Conservation (phyloP, 257 asterid genomes). For the Perilla frutescens region DNA sequence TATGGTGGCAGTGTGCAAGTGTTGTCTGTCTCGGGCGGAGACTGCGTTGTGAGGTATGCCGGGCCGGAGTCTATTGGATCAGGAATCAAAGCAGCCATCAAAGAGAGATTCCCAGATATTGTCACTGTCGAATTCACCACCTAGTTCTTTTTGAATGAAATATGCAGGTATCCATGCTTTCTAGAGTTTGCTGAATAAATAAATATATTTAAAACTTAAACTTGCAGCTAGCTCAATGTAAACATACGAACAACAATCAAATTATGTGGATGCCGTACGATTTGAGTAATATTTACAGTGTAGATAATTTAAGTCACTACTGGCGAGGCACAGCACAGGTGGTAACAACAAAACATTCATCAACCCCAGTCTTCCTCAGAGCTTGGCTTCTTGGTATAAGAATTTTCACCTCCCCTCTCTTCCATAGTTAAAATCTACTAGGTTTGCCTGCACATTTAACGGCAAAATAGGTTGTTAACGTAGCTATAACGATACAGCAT, state of each 20-base stretch:
- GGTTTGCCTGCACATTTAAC: background rate
- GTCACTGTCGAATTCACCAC: constrained; percentile 62
- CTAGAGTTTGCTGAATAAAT: too few species aligned
- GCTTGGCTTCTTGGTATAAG: too few species aligned
- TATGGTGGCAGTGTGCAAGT: constrained; percentile 87
- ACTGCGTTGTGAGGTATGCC: constrained; percentile 64
- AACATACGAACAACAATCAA: background rate
- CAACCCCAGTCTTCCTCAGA: too few species aligned
- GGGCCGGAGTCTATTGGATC: constrained; percentile 91
- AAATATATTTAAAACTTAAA: too few species aligned
- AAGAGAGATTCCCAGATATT: constrained; percentile 87
- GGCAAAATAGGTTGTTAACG: background rate
- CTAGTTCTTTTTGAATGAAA: constrained; percentile 33
- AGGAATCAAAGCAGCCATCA: constrained; percentile 91
- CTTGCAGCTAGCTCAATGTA: too few species aligned
- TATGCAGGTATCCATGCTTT: background rate
- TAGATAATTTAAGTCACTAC: background rate
- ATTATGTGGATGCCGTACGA: background rate
- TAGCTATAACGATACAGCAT: background rate
- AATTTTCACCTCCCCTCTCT: too few species aligned
- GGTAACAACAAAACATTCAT: too few species aligned
- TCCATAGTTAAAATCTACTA: background rate
- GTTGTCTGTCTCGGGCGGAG: constrained; percentile 63
- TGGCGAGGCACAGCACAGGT: too few species aligned
- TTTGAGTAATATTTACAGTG: background rate